phyloP scores from a whole-genome alignment of 1,284 basidiomycete genomes.

The Lignosus rhinocerotis region DNA sequence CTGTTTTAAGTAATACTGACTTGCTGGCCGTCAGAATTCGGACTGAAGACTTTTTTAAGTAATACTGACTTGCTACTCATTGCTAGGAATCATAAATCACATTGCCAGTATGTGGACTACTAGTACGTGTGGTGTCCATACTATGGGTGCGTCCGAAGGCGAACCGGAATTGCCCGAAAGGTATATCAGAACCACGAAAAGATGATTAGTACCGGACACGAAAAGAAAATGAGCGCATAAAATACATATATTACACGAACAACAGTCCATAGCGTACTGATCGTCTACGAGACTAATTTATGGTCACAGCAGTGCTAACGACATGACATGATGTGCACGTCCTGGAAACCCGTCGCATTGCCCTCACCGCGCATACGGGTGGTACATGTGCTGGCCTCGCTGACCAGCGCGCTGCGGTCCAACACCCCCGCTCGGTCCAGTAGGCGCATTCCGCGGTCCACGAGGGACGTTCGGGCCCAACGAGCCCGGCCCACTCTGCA shows the following conservation, averaged over 20 bases:
- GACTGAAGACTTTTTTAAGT: too few species aligned
- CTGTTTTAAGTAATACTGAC: too few species aligned
- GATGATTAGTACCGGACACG: too few species aligned
- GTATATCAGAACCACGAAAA: too few species aligned
- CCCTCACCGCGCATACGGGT: constrained; percentile 70
- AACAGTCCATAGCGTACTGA: constrained; percentile 17
- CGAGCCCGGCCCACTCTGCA: constrained; percentile 34
- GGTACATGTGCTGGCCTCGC: constrained; percentile 75
- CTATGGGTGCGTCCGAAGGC: too few species aligned
- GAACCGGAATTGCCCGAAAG: too few species aligned
- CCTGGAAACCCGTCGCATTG: background rate
- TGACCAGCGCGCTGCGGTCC: constrained; percentile 75
- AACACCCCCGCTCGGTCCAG: constrained; percentile 52
- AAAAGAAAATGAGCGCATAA: background rate
- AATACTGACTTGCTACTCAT: too few species aligned
- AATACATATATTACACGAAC: constrained; percentile 14
- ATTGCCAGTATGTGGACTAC: too few species aligned
- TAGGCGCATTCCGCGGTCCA: constrained; percentile 62
- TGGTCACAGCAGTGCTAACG: background rate
- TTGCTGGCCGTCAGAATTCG: too few species aligned
- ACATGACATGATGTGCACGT: background rate
- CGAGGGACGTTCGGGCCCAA: constrained; percentile 62
- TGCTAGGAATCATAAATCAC: too few species aligned
- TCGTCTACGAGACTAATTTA: background rate
- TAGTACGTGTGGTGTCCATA: too few species aligned